Evolutionary conservation across 345 rosid genomes (phyloP).

Genomic region (Lepidium sativum): DNA sequence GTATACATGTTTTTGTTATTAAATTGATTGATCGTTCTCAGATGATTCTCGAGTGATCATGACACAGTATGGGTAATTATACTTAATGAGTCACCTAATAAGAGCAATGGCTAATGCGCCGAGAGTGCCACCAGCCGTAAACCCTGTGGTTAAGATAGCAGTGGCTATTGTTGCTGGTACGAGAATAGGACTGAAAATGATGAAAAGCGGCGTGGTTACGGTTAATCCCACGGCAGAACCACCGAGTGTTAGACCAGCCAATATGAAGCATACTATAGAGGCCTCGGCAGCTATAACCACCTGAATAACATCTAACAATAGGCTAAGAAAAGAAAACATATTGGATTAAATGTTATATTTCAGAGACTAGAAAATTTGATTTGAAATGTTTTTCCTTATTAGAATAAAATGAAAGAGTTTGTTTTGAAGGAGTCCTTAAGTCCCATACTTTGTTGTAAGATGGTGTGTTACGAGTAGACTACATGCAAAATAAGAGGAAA

Average conservation of each 20-base stretch:
- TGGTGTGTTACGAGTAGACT: background rate
- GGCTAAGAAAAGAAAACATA: background rate
- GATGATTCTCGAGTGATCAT: background rate
- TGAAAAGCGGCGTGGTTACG: conserved; percentile 58
- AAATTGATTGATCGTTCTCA: no score
- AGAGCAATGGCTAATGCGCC: conserved; percentile 49
- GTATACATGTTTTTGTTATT: no score
- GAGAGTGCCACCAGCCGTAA: conserved; percentile 56
- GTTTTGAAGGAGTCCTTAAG: background rate
- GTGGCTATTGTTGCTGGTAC: conserved; percentile 54
- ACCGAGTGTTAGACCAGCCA: conserved; percentile 48
- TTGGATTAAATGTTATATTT: background rate
- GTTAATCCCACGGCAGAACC: conserved; percentile 56
- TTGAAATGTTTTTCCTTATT: no score
- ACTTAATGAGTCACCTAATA: conserved; percentile 53
- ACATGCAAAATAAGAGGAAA: background rate
- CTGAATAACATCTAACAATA: background rate
- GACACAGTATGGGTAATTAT: background rate
- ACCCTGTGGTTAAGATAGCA: conserved; percentile 42
- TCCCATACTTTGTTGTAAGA: background rate
- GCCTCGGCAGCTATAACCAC: conserved; percentile 35
- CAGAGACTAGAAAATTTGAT: no score
- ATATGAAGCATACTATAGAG: conserved; percentile 46
- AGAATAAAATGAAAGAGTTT: background rate
- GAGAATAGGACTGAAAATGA: conserved; percentile 75